Percentiles rank a stretch among this genome's conserved stretches.
Conservation (phyloP, 2,329 filamentous ascomycete genomes). For the Ilyonectria robusta region DNA sequence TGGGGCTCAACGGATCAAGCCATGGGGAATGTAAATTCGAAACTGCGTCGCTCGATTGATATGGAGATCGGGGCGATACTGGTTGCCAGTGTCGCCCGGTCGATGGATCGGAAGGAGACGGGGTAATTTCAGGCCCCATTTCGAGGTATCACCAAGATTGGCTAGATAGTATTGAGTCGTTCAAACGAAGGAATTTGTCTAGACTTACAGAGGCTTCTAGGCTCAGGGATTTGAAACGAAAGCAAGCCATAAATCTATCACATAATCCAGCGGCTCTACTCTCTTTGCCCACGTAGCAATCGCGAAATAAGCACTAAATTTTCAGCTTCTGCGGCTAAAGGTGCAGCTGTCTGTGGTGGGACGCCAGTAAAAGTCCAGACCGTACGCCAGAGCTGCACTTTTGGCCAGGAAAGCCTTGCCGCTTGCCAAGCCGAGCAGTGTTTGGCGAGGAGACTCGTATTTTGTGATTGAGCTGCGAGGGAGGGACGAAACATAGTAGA, state of each 20-base stretch:
- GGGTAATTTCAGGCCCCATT: background rate
- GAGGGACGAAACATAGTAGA: background rate
- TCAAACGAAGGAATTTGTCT: background rate
- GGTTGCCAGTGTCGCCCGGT: background rate
- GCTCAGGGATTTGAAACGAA: background rate
- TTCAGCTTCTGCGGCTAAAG: background rate
- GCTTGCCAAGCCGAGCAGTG: background rate
- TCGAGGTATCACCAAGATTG: background rate
- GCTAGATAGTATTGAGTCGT: background rate
- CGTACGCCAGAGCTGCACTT: background rate
- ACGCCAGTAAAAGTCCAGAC: background rate
- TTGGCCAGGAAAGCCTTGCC: background rate
- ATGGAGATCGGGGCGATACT: background rate
- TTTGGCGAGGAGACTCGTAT: background rate
- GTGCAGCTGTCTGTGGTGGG: background rate
- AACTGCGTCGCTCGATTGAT: conserved; percentile 3
- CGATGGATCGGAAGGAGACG: background rate
- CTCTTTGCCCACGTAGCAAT: background rate
- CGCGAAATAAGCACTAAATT: background rate
- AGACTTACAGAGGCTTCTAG: background rate
- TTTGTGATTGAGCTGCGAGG: background rate
- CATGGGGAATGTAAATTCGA: conserved; percentile 19
- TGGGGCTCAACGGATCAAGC: background rate
- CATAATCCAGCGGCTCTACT: background rate
- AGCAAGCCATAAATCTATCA: background rate